These are phyloP conservation scores for Petrea volubilis DNA, from an alignment of 257 asterid genomes.

Conservation along the genomic window DNA sequence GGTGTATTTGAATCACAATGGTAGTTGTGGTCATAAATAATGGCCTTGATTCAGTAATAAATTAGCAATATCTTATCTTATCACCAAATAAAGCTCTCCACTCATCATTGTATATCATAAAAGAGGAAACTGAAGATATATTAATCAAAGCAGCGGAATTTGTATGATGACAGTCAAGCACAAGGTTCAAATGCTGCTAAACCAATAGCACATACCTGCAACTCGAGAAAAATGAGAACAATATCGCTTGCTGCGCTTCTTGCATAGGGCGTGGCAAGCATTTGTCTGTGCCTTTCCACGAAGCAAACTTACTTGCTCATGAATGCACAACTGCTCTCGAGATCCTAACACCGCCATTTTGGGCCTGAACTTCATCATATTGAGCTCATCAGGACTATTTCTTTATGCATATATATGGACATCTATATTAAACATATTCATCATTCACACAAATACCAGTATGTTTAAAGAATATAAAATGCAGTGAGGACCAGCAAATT, in stretches of 20 bases:
- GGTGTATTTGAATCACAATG: conserved; percentile 7
- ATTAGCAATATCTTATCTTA: not conserved
- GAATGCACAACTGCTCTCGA: conserved; percentile 96
- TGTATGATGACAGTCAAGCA: conserved; percentile 9
- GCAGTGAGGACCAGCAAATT: not conserved
- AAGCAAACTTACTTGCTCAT: conserved; percentile 76
- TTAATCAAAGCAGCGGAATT: not conserved
- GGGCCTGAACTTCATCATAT: conserved; percentile 66
- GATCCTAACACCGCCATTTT: conserved; percentile 96
- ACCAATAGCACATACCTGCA: conserved; percentile 54
- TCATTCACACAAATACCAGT: conserved; percentile 11
- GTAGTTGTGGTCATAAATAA: not conserved
- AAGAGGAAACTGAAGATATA: conserved; percentile 17
- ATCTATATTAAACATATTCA: conserved; percentile 1
- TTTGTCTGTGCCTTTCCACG: conserved; percentile 92
- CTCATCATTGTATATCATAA: not conserved
- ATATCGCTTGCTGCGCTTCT: conserved; percentile 63
- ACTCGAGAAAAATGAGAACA: conserved; percentile 79
- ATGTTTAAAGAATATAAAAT: not conserved
- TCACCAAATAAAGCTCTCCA: conserved; percentile 1
- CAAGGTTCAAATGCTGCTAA: conserved; percentile 10
- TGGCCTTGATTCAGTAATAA: not conserved
- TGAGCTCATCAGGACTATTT: conserved; percentile 11
- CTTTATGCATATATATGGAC: conserved; percentile 8
- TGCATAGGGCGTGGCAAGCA: conserved; percentile 89